A percentile compares a stretch with the other conserved stretches of the same genome.
These are phyloP conservation scores for Melaleuca alternifolia DNA, from an alignment of 345 rosid species.

Conservation along the genomic window DNA sequence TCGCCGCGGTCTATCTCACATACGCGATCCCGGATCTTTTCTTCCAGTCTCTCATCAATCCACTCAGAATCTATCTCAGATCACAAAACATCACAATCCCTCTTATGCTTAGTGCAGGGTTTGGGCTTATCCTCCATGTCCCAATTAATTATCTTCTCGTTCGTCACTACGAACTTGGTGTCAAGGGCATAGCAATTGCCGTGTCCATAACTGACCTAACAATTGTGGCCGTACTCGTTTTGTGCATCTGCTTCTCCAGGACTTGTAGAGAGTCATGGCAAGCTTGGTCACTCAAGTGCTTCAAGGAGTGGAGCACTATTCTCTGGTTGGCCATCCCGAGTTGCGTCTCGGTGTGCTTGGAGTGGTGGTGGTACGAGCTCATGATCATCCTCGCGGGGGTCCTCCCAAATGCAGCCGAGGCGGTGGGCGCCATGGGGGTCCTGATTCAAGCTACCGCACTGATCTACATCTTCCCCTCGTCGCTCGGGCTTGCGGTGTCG, in stretches of 20 bases:
- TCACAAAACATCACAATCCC: conserved; percentile 46
- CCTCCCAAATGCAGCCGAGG: conserved; percentile 21
- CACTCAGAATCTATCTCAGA: conserved; percentile 37
- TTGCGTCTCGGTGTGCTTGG: conserved; percentile 41
- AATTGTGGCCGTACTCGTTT: conserved; percentile 16
- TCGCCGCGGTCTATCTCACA: conserved; percentile 27
- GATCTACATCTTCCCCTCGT: conserved; percentile 40
- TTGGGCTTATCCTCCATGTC: conserved; percentile 30
- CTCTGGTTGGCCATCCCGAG: conserved; percentile 36
- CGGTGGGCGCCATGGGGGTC: conserved; percentile 48
- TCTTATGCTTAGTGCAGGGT: conserved; percentile 31
- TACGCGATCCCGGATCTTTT: conserved; percentile 43
- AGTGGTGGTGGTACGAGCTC: conserved; percentile 66
- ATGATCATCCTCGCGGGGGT: conserved; percentile 46
- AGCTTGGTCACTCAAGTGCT: conserved; percentile 31
- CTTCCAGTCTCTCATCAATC: conserved; percentile 32
- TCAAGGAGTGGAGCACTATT: conserved; percentile 29
- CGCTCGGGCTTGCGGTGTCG: conserved; percentile 35
- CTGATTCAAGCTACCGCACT: conserved; percentile 40
- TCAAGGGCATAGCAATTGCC: conserved; percentile 35
- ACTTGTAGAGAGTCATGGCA: conserved; percentile 33
- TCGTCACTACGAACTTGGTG: conserved; percentile 13
- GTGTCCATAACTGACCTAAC: conserved; percentile 26
- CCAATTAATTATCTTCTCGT: conserved; percentile 33
- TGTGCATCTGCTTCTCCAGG: conserved; percentile 25